Base-by-base conservation (phyloP, 257 asterid species). In the Hygrophila difformis region DNA sequence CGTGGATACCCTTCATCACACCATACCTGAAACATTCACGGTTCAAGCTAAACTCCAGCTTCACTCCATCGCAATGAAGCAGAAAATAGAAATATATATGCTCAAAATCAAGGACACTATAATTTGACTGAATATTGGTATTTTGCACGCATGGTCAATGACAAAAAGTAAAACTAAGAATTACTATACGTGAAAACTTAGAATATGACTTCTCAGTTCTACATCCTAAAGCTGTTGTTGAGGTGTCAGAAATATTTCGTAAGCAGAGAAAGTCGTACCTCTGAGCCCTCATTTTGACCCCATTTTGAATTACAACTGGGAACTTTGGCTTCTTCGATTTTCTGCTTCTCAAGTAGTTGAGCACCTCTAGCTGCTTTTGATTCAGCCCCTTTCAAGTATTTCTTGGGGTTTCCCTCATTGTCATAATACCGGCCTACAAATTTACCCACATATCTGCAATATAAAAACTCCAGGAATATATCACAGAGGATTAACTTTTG, bases 291-390 rank as follows among this genome's bases (percentile, higher is more conserved):
- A 20, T 77, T 89, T 58, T 84, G 94, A 58, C 95, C 84, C 94
- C 94, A 84, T 62, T 60, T 81, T 31, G 97, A 88, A 53, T 81
- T 88, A 64, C 97, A 88, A 71, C 75, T 76, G 46, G 82, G 65
- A 18, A 77, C 49, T 65, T 78, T 77, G 23, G 84, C 94, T 65
- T 88, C 95, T 66, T 88, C 94, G 8, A 6, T 55, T 72, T 88
- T 84, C 64, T 84, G 95, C 49, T 84, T 84, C 61, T 81, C 94
- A 60, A 84, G 78, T 59, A 84, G 69, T 59, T 84, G 95, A 36
- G 97, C 82, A 9, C 94, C 97, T 76, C 97, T 78, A 16, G 94
- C 95, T 0, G 93, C 93, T 72, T 84, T 88, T 39, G 88, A 81
- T 69, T 88, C 97, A 20, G 66, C 81, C 53, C 95, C 97, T 75